Evolutionary conservation across 306 rosid genomes (phyloP), one percentile per base, ranked within the genome.

Genomic region (Cucumis hystrix): DNA sequence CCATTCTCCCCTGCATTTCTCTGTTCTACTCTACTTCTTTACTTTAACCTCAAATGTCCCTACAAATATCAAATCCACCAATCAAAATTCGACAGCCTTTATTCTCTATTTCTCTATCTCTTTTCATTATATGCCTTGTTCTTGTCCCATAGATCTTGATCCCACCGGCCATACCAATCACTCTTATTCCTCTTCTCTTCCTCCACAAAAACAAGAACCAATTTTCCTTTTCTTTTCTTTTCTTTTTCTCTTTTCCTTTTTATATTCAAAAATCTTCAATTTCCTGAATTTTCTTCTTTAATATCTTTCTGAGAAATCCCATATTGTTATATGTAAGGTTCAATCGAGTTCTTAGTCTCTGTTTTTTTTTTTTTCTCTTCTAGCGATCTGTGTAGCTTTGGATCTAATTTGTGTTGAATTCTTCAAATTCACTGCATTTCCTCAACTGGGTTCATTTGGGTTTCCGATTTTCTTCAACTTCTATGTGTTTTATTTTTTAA

Each of bases 31-130:
- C 18, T 14, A 33, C 4, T 51, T 51, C 37, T 47, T 1, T 14
- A 8, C 45, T 72, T 70, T 70, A 45, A 70, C 7, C 61, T 59
- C 11, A 70, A 63, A 77, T 67, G 86, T 76, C 79, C 91, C 77
- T 81, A 75, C 80, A 62, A 77, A 57, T 67, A 15, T 77, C 88
- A 69, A 70, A 56, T 80, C 82, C 63, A 83, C 98, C 93, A 91
- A 93, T 91, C 92, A 89, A 81, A 86, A 88, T 87, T 88, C 87
- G 74, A 54, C 87, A 79, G 78, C 79, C 74, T 76, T 84, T 84
- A 90, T 16, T 87, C 78, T 63, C 74, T 74, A 78, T 75, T 60
- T 76, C 60, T 74, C 80, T 79, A 63, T 55, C 64, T 8, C 68
- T 67, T 74, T 64, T 40, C 78, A 37, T 21, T 52, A 49, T 9